phyloP scores from a whole-genome alignment of 768 basidiomycete species.

The Saitozyma sp. region DNA sequence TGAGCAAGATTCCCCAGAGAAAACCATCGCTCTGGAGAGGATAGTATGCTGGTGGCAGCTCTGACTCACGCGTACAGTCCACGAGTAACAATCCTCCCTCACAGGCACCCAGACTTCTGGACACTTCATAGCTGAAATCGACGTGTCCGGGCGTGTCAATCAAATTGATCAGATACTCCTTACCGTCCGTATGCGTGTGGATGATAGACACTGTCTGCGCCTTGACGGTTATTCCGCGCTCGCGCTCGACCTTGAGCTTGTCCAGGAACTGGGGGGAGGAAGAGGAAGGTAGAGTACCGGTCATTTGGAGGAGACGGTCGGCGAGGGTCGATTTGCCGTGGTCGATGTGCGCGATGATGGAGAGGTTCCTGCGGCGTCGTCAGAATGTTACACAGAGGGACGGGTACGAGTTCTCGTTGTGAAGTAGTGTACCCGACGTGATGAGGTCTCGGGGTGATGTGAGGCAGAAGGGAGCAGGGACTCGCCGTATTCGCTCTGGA shows the following conservation, averaged over 20 bases:
- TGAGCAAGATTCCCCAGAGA: background rate
- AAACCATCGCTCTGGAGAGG: background rate
- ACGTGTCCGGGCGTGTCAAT: conserved; percentile 99
- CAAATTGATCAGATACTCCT: conserved; percentile 77
- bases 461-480: conserved; percentile 1
- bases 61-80: conserved; percentile 72
- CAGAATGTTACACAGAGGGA: no score
- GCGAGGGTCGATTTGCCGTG: conserved; percentile 95
- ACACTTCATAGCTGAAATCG: conserved; percentile 96
- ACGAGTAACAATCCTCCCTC: conserved; percentile 84
- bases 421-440: background rate
- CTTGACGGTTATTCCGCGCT: conserved; percentile 96
- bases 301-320: conserved; percentile 66
- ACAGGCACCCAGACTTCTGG: conserved; percentile 85
- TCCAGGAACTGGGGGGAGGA: conserved; percentile 48
- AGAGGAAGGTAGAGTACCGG: conserved; percentile 35
- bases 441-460: no score
- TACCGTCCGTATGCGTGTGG: conserved; percentile 59
- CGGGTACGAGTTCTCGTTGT: background rate
- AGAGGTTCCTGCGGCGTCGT: conserved; percentile 65
- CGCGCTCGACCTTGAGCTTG: conserved; percentile 87
- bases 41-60: background rate
- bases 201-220: conserved; percentile 91
- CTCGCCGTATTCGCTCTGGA: conserved; percentile 52
- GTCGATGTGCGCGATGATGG: conserved; percentile 96